Evolutionary conservation across 2,329 filamentous ascomycete genomes (phyloP).

Genomic region (Fusarium decemcellulare): DNA sequence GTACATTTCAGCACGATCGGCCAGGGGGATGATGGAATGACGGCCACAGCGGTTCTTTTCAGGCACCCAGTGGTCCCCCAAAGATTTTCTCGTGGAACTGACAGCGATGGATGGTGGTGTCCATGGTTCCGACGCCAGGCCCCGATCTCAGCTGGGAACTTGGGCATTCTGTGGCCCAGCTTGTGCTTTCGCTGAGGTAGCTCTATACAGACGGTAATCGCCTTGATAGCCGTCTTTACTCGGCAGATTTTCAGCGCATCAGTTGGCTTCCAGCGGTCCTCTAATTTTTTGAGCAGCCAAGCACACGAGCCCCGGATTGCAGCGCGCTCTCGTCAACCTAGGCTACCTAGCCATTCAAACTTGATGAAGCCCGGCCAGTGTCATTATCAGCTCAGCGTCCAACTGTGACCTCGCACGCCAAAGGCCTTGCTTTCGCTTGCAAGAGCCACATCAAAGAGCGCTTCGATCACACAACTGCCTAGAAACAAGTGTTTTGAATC

Average conservation of each 20-base stretch:
- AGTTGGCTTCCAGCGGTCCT: neutral
- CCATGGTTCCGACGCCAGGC: neutral
- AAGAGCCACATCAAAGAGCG: neutral
- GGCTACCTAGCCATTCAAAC: no score
- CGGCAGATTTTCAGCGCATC: conserved; percentile 13
- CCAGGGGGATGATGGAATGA: conserved; percentile 35
- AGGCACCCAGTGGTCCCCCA: conserved; percentile 34
- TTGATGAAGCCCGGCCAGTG: no score
- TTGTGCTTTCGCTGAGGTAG: neutral
- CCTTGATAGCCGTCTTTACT: neutral
- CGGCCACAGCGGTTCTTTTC: conserved; percentile 35
- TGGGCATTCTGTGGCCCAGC: neutral
- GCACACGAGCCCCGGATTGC: neutral
- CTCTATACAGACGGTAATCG: neutral
- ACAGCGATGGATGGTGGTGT: neutral
- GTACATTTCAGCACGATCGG: conserved; percentile 48
- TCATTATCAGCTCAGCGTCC: no score
- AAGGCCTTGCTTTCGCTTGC: neutral
- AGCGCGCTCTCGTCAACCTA: neutral
- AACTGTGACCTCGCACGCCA: no score
- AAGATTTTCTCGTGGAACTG: conserved; percentile 25
- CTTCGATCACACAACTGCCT: neutral
- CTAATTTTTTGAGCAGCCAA: neutral
- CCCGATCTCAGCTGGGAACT: neutral
- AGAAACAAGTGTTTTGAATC: neutral